A percentile compares a stretch with the other conserved stretches of the same genome.
Evolutionary conservation across 1,284 basidiomycete genomes (phyloP).

Genomic region (Malassezia pachydermatis): DNA sequence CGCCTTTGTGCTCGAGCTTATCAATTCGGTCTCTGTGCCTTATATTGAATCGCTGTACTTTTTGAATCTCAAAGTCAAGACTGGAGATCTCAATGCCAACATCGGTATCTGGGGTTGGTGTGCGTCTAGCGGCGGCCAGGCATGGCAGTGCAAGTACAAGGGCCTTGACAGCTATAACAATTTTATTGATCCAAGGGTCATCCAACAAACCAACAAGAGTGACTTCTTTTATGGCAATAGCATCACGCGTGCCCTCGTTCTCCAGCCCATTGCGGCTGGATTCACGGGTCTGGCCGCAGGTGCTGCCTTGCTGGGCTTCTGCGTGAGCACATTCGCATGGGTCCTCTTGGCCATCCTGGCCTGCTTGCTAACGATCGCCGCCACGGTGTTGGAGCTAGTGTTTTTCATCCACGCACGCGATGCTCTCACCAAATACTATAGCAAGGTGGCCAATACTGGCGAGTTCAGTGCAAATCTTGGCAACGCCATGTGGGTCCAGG

Average conservation of each 20-base stretch:
- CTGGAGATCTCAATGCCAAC: neutral
- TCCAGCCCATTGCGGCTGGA: conserved; percentile 34
- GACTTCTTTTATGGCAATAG: neutral
- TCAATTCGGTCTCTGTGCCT: conserved; percentile 27
- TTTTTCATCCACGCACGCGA: conserved; percentile 30
- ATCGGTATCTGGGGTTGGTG: conserved; percentile 35
- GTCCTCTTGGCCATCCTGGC: conserved; percentile 32
- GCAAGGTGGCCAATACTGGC: conserved; percentile 2
- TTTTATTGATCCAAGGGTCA: neutral
- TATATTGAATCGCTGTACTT: conserved; percentile 38
- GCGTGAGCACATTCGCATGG: conserved; percentile 33
- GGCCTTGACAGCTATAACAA: conserved; percentile 27
- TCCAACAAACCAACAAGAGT: neutral
- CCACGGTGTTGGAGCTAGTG: conserved; percentile 30
- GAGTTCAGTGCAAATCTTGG: conserved; percentile 20
- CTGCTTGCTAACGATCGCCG: conserved; percentile 24
- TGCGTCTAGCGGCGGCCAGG: conserved; percentile 7
- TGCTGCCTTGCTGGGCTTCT: conserved; percentile 31
- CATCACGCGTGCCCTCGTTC: conserved; percentile 21
- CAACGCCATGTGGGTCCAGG: conserved; percentile 36
- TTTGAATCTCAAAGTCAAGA: conserved; percentile 17
- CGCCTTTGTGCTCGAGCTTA: conserved; percentile 34
- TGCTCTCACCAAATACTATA: neutral
- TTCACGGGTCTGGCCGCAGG: conserved; percentile 33
- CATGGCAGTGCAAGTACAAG: conserved; percentile 18